A percentile compares a stretch with the other conserved stretches of the same genome.
phyloP scores from a whole-genome alignment of 208 protist species.

The Wallacemonas sp. region DNA sequence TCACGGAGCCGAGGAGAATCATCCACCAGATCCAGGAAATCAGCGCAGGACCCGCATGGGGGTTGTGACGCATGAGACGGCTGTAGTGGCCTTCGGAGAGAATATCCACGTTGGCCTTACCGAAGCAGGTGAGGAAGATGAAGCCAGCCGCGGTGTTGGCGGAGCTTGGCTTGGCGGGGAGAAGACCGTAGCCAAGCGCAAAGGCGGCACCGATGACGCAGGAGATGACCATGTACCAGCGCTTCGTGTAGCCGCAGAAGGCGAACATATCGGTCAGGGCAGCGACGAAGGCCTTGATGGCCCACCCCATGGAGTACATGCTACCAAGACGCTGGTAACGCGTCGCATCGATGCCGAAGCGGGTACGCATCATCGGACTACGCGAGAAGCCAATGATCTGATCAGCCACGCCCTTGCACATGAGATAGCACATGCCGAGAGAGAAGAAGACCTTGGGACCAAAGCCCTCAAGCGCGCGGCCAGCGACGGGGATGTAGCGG shows the following conservation, averaged over 20 bases:
- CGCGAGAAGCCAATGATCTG: slow-evolving; percentile 36
- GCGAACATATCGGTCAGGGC: slow-evolving; percentile 62
- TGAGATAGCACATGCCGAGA: slow-evolving; percentile 29
- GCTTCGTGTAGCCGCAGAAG: slow-evolving; percentile 73
- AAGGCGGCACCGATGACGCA: slow-evolving; percentile 39
- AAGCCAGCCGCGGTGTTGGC: slow-evolving; percentile 37
- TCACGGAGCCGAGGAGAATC: slow-evolving; percentile 48
- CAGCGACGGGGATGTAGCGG: slow-evolving; percentile 28
- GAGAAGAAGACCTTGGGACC: slow-evolving; percentile 33
- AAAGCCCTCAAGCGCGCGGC: slow-evolving; percentile 31
- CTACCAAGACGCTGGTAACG: slow-evolving; percentile 51
- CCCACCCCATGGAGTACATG: slow-evolving; percentile 50
- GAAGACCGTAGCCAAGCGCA: slow-evolving; percentile 43
- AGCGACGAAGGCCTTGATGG: slow-evolving; percentile 65
- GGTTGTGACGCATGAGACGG: slow-evolving; percentile 57
- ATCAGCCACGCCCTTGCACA: slow-evolving; percentile 37
- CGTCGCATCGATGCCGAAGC: slow-evolving; percentile 33
- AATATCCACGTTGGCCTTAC: slow-evolving; percentile 77
- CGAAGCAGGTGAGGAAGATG: slow-evolving; percentile 54
- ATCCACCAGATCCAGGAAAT: slow-evolving; percentile 76
- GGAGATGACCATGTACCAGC: slow-evolving; percentile 63
- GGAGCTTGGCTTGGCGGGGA: slow-evolving; percentile 37
- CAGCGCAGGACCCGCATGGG: slow-evolving; percentile 42
- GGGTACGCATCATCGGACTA: slow-evolving; percentile 50
- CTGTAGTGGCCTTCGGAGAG: slow-evolving; percentile 82